Conservation (phyloP, 75 land plant species). For the Gnetum montanum region DNA sequence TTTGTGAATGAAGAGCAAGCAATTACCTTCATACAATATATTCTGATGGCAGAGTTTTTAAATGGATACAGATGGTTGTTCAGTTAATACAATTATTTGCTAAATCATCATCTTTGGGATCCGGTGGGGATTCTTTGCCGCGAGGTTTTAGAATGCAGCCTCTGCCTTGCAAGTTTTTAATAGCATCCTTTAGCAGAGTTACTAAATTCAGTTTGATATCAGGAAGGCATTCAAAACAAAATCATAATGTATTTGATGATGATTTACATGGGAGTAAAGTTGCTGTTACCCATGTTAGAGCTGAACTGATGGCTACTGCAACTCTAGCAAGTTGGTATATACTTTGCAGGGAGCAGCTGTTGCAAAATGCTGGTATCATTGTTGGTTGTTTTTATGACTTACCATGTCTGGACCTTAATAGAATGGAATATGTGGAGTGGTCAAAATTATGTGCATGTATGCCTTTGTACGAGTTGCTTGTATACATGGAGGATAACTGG, state of each 20-base stretch:
- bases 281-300: neutral
- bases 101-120: conserved; percentile 11
- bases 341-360: conserved; percentile 30
- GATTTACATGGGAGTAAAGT: neutral
- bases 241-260: neutral
- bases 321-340: conserved; percentile 20
- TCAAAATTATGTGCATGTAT: conserved; percentile 17
- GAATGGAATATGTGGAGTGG: conserved; percentile 20
- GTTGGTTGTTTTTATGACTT: neutral
- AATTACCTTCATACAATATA: neutral
- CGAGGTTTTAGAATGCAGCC: conserved; percentile 33
- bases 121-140: conserved; percentile 7
- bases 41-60: neutral
- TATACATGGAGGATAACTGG: conserved; percentile 37
- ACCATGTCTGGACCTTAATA: neutral
- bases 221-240: neutral
- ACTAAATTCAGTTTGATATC: neutral
- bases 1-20: neutral
- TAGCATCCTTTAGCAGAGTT: conserved; percentile 8
- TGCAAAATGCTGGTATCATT: conserved; percentile 20
- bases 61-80: conserved; percentile 21
- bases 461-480: conserved; percentile 21
- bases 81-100: conserved; percentile 25
- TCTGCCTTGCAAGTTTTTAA: conserved; percentile 20
- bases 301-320: conserved; percentile 25